Percentiles rank a stretch among this genome's conserved stretches.
Evolutionary conservation across 2,329 filamentous ascomycete species (phyloP).

Genomic region (Talaromyces pinophilus): DNA sequence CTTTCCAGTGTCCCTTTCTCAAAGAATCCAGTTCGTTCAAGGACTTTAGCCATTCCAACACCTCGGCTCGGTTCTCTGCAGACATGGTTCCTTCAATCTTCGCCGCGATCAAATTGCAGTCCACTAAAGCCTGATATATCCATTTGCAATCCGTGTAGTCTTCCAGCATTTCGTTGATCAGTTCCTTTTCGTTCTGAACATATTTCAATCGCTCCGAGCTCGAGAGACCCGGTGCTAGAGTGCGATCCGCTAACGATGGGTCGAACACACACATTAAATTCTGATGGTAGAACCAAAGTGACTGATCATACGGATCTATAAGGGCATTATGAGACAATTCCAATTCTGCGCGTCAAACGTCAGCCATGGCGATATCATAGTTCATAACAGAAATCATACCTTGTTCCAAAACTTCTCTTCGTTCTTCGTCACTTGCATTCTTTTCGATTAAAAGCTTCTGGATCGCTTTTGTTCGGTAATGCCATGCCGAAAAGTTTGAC

Average conservation of each 20-base stretch:
- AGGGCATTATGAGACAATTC: constrained; percentile 73
- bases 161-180: constrained; percentile 66
- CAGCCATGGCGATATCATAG: background rate
- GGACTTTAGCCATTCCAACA: constrained; percentile 62
- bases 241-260: constrained; percentile 51
- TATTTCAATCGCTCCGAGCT: constrained; percentile 64
- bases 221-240: constrained; percentile 66
- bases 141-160: constrained; percentile 76
- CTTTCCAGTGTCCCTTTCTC: constrained; percentile 72
- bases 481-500: constrained; percentile 97
- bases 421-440: constrained; percentile 60
- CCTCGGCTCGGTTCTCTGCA: constrained; percentile 47
- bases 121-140: constrained; percentile 83
- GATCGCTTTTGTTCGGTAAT: constrained; percentile 83
- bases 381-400: constrained; percentile 47
- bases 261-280: constrained; percentile 73
- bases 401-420: constrained; percentile 70
- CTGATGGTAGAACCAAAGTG: constrained; percentile 95
- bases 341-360: constrained; percentile 60
- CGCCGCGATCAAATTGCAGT: constrained; percentile 66
- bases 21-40: constrained; percentile 72
- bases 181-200: constrained; percentile 69
- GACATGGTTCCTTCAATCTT: constrained; percentile 51
- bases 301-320: constrained; percentile 91
- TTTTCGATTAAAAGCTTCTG: constrained; percentile 72